phyloP scores from a whole-genome alignment of 805 yeast genomes.

The Metschnikowia rubicola region DNA sequence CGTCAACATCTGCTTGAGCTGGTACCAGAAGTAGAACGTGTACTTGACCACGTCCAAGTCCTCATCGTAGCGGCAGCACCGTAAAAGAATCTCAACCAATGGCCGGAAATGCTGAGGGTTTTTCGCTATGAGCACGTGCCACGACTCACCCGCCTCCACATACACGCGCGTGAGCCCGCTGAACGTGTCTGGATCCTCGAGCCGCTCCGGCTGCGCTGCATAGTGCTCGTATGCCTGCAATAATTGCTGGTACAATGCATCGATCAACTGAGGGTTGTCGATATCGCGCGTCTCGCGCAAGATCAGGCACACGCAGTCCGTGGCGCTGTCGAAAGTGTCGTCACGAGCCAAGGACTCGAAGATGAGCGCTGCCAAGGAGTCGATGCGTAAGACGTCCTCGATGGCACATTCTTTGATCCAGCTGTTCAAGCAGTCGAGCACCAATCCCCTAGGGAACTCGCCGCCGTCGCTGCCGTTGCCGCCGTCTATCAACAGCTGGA shows the following conservation, averaged over 20 bases:
- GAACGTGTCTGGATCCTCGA: conserved; percentile 62
- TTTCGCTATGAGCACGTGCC: conserved; percentile 84
- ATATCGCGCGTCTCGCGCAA: conserved; percentile 79
- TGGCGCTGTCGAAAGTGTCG: conserved; percentile 75
- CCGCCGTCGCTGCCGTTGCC: conserved; percentile 2
- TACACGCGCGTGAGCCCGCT: conserved; percentile 72
- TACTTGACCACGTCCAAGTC: conserved; percentile 88
- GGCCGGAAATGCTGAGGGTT: conserved; percentile 67
- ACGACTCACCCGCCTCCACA: conserved; percentile 91
- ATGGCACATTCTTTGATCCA: conserved; percentile 90
- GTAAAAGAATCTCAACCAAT: conserved; percentile 67
- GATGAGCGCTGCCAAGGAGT: conserved; percentile 64
- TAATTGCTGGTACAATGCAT: conserved; percentile 66
- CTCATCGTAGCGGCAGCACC: conserved; percentile 67
- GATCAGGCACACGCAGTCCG: conserved; percentile 82
- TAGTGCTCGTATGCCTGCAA: conserved; percentile 52
- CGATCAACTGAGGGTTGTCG: conserved; percentile 57
- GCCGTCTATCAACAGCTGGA: conserved; percentile 45
- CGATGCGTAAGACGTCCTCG: conserved; percentile 57
- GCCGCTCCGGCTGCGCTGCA: conserved; percentile 27
- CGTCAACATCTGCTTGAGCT: conserved; percentile 66
- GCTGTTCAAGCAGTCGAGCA: conserved; percentile 75
- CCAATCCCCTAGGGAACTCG: conserved; percentile 29
- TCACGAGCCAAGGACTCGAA: conserved; percentile 59
- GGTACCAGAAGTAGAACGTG: conserved; percentile 91